Conservation (phyloP, 2,329 filamentous ascomycete species). For the Epichloe amarillans region DNA sequence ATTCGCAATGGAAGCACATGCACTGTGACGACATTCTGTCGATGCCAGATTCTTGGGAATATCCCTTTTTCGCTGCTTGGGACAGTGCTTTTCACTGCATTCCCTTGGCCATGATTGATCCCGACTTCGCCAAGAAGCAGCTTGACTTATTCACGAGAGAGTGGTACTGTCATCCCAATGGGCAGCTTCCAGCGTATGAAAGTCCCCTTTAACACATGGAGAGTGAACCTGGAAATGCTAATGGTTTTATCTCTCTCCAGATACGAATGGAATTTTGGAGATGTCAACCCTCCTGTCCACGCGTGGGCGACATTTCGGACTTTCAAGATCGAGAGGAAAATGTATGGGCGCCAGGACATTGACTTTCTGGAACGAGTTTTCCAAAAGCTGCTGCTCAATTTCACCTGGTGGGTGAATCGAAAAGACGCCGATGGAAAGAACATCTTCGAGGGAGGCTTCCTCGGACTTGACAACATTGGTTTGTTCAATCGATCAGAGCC, state of each 20-base stretch:
- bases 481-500: conserved; percentile 95
- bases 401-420: conserved; percentile 98
- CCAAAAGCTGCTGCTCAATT: conserved; percentile 90
- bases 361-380: conserved; percentile 95
- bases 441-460: conserved; percentile 90
- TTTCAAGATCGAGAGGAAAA: conserved; percentile 96
- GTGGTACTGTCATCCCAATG: conserved; percentile 98
- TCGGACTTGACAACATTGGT: conserved; percentile 93
- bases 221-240: conserved; percentile 1
- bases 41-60: conserved; percentile 98
- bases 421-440: conserved; percentile 94
- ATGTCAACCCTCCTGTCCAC: conserved; percentile 93
- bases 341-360: conserved; percentile 87
- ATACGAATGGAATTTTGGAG: conserved; percentile 93
- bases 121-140: conserved; percentile 96
- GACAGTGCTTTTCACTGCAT: conserved; percentile 97
- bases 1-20: conserved; percentile 87
- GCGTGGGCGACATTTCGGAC: conserved; percentile 91
- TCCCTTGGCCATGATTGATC: conserved; percentile 90
- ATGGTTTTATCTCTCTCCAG: conserved; percentile 18
- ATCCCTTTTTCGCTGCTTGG: conserved; percentile 96
- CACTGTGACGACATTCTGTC: conserved; percentile 89
- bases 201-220: neutral
- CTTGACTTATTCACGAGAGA: conserved; percentile 90
- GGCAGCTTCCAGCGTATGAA: conserved; percentile 73